These are phyloP conservation scores for Taphrina populina DNA, from an alignment of 1,139 yeast genomes.

Conservation along the genomic window DNA sequence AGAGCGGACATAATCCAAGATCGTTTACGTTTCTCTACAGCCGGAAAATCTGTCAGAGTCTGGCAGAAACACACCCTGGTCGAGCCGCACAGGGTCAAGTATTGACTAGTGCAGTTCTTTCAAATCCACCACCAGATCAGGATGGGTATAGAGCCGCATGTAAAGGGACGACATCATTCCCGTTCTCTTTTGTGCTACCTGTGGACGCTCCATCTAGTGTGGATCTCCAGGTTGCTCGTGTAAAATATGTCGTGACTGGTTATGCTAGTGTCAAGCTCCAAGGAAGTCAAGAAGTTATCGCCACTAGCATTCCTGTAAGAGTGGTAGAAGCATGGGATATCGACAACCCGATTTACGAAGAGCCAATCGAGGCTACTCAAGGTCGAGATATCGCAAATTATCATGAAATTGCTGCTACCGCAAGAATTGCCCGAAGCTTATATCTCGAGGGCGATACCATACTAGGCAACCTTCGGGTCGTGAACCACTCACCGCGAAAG, in stretches of 20 bases:
- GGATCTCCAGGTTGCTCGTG: conserved; percentile 21
- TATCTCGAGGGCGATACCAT: conserved; percentile 19
- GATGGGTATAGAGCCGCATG: conserved; percentile 35
- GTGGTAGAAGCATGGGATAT: conserved; percentile 38
- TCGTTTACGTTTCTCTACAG: conserved; percentile 35
- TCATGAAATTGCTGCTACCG: conserved; percentile 23
- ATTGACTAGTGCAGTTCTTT: conserved; percentile 35
- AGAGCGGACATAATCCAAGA: conserved; percentile 33
- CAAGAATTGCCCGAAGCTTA: conserved; percentile 18
- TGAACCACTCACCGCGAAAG: conserved; percentile 24
- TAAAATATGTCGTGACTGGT: conserved; percentile 34
- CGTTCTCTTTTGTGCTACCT: conserved; percentile 35
- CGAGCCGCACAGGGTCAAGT: conserved; percentile 13
- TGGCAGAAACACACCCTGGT: conserved; percentile 29
- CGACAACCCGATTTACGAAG: conserved; percentile 32
- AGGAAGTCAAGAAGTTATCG: conserved; percentile 31
- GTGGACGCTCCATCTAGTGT: conserved; percentile 36
- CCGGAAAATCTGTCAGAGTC: conserved; percentile 33
- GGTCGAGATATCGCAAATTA: conserved; percentile 33
- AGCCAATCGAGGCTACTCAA: conserved; percentile 15
- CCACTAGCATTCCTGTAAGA: conserved; percentile 28
- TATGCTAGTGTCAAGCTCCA: conserved; percentile 34
- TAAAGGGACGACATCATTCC: conserved; percentile 34
- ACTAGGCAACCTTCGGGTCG: conserved; percentile 21
- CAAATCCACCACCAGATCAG: conserved; percentile 35